A percentile compares a stretch with the other conserved stretches of the same genome.
Conservation (phyloP, 768 basidiomycete genomes). For the Lyophyllum atratum region DNA sequence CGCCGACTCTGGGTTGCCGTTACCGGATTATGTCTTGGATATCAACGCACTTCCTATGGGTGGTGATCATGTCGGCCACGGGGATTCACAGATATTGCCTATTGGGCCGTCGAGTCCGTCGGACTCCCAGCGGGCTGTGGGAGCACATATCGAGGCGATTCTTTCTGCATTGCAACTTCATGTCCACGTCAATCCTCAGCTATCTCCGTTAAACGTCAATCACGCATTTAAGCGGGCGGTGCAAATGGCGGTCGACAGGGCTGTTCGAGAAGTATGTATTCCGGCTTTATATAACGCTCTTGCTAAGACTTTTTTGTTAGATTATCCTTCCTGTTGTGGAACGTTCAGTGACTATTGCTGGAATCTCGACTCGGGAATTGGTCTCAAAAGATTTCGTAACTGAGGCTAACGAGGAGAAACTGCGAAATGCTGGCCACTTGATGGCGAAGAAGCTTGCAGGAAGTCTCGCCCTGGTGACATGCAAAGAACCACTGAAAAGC, state of each 20-base stretch:
- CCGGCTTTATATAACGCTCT: background rate
- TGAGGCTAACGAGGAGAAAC: slow-evolving; percentile 86
- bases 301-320: slow-evolving; percentile 32
- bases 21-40: slow-evolving; percentile 80
- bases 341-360: slow-evolving; percentile 96
- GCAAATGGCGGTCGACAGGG: slow-evolving; percentile 87
- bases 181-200: slow-evolving; percentile 77
- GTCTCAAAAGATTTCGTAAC: slow-evolving; percentile 96
- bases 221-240: slow-evolving; percentile 88
- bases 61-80: slow-evolving; percentile 59
- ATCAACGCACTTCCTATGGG: slow-evolving; percentile 80
- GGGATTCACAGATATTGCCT: slow-evolving; percentile 63
- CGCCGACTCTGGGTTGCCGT: slow-evolving; percentile 58
- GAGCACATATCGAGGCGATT: slow-evolving; percentile 81
- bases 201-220: slow-evolving; percentile 74
- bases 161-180: slow-evolving; percentile 68
- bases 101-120: slow-evolving; percentile 61
- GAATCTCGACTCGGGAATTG: slow-evolving; percentile 94
- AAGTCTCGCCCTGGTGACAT: slow-evolving; percentile 94
- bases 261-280: slow-evolving; percentile 82
- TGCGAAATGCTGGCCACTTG: slow-evolving; percentile 88
- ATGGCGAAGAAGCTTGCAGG: slow-evolving; percentile 99
- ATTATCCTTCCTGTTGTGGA: slow-evolving; percentile 98
- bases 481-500: slow-evolving; percentile 94
- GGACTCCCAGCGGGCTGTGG: slow-evolving; percentile 68